These are phyloP conservation scores for Magnaporthales sp. DNA, from an alignment of 2,329 filamentous ascomycete species.

Conservation along the genomic window DNA sequence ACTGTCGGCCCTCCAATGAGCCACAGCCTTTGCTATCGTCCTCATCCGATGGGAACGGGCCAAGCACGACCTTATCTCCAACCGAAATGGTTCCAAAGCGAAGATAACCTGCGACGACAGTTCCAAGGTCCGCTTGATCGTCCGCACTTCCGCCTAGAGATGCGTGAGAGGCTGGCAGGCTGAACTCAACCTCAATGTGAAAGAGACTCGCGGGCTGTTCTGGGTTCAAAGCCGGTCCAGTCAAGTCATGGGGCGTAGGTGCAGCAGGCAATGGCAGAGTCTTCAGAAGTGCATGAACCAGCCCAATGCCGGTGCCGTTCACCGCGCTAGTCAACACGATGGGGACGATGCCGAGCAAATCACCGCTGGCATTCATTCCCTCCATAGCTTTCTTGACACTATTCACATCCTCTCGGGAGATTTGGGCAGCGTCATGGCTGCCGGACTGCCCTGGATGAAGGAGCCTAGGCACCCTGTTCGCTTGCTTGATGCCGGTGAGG, in stretches of 20 bases:
- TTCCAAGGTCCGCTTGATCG: conserved; percentile 40
- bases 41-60: conserved; percentile 60
- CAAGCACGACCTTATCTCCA: conserved; percentile 69
- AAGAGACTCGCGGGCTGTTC: conserved; percentile 61
- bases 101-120: conserved; percentile 79
- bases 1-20: conserved; percentile 34
- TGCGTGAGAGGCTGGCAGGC: conserved; percentile 55
- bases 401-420: conserved; percentile 46
- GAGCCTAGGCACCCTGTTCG: conserved; percentile 65
- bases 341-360: conserved; percentile 54
- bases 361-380: conserved; percentile 33
- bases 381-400: conserved; percentile 50
- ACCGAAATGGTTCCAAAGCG: conserved; percentile 70
- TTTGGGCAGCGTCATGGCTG: conserved; percentile 42
- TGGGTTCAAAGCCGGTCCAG: conserved; percentile 46
- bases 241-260: conserved; percentile 44
- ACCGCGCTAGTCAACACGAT: conserved; percentile 84
- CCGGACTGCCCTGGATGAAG: conserved; percentile 39
- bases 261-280: conserved; percentile 60
- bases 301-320: conserved; percentile 71
- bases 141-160: conserved; percentile 30
- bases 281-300: conserved; percentile 73
- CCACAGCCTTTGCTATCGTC: conserved; percentile 32
- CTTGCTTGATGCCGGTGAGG: conserved; percentile 64
- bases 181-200: conserved; percentile 86